A percentile compares a stretch with the other conserved stretches of the same genome.
phyloP scores from a whole-genome alignment of 768 basidiomycete species.

The button mushroom (Agaricus bisporus) region DNA sequence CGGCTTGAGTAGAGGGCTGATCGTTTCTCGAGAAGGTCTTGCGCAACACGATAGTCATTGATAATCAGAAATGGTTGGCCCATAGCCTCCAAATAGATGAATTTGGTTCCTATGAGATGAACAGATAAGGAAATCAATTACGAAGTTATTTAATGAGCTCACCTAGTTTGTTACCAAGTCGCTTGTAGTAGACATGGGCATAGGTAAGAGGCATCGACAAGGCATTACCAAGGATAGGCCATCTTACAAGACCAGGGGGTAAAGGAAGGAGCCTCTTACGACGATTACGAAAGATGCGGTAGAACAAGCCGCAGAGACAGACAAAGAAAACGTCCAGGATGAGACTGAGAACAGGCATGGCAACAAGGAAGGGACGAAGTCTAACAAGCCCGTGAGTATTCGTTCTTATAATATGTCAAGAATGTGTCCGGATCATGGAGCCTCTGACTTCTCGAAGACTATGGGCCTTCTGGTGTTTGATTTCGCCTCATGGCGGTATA shows the following conservation, averaged over 20 bases:
- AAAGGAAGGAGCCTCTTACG: not conserved
- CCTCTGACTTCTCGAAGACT: too few relatives aligned
- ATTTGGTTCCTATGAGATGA: not conserved
- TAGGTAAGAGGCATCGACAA: not conserved
- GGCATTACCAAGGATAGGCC: slow-evolving; percentile 8
- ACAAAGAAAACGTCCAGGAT: not conserved
- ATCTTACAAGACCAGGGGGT: slow-evolving; percentile 5
- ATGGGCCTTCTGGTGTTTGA: too few relatives aligned
- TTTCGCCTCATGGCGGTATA: too few relatives aligned
- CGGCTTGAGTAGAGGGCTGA: slow-evolving; percentile 22
- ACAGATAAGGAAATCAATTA: too few relatives aligned
- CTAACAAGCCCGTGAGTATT: too few relatives aligned
- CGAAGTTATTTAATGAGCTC: too few relatives aligned
- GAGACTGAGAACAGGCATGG: not conserved
- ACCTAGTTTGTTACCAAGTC: not conserved
- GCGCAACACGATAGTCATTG: slow-evolving; percentile 18
- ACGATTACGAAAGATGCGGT: not conserved
- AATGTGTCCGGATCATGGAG: too few relatives aligned
- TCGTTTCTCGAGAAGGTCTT: slow-evolving; percentile 21
- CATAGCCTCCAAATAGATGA: slow-evolving; percentile 20
- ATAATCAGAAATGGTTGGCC: slow-evolving; percentile 20
- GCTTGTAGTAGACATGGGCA: not conserved
- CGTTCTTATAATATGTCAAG: too few relatives aligned
- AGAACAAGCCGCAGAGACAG: not conserved
- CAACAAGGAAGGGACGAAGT: not conserved